Evolutionary conservation across 805 yeast species (phyloP), one percentile per base, ranked within the genome.

Genomic region (Isabelozyma pseudorhagii): DNA sequence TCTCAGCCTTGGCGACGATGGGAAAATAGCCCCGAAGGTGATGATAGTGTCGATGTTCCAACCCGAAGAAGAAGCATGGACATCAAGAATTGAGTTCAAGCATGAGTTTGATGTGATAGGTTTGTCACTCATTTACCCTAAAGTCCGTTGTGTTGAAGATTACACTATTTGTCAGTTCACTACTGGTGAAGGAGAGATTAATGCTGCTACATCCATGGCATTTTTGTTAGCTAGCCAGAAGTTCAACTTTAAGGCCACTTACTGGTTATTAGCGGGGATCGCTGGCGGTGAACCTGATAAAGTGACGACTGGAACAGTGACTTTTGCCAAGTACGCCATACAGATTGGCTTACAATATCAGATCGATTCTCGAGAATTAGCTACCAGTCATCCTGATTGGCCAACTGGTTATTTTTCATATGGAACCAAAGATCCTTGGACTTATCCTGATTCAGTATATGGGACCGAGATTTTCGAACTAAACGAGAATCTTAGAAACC

Each of bases 381-480:
- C 51, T 41, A 48, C 57, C 42, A 55, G 64, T 41, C 53, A 70
- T 51, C 55, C 68, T 3, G 74, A 81, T 67, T 83, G 87, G 87
- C 64, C 80, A 14, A 70, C 81, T 40, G 87, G 87, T 11, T 82
- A 81, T 69, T 81, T 72, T 64, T 72, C 82, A 17, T 81, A 72
- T 54, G 86, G 83, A 43, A 71, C 84, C 27, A 65, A 72, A 42
- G 62, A 67, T 53, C 79, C 83, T 45, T 65, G 68, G 57, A 66
- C 72, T 47, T 80, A 79, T 61, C 87, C 88, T 45, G 72, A 55
- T 21, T 69, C 72, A 45, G 78, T 79, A 50, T 83, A 83, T 59
- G 88, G 88, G 34, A 78, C 86, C 38, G 88, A 84, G 64, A 80
- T 83, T 8, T 83, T 81, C 54, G 87, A 83, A 67, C 67, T 84